Evolutionary conservation across 208 protist species (phyloP).

Genomic region (Trypanosoma theileri): DNA sequence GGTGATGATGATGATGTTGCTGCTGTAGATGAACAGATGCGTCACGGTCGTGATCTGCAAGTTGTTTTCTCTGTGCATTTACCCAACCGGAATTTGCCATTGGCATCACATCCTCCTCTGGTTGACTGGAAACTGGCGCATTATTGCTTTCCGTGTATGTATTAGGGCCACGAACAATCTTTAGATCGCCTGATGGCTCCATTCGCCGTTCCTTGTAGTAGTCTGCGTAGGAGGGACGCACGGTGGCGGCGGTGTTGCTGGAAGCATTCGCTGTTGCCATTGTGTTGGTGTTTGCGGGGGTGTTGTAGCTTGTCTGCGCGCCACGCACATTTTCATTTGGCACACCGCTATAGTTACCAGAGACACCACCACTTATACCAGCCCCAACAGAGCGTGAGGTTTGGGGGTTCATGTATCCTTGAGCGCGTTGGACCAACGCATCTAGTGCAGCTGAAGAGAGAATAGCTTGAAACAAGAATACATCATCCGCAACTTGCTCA

Average conservation of each 20-base stretch:
- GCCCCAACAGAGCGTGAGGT: conserved; percentile 13
- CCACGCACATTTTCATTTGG: conserved; percentile 20
- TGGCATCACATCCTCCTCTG: conserved; percentile 23
- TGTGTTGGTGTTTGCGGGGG: conserved; percentile 4
- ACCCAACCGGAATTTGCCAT: conserved; percentile 16
- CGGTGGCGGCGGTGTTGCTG: conserved; percentile 7
- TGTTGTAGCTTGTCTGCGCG: conserved; percentile 13
- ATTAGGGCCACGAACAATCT: conserved; percentile 6
- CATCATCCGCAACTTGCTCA: conserved; percentile 25
- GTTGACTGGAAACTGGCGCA: not conserved
- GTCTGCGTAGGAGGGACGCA: conserved; percentile 20
- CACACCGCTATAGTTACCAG: conserved; percentile 22
- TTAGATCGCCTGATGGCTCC: conserved; percentile 10
- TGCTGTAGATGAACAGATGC: conserved; percentile 19
- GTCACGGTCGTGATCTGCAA: conserved; percentile 20
- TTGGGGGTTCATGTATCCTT: conserved; percentile 35
- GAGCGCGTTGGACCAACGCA: conserved; percentile 39
- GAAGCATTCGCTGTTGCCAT: conserved; percentile 6
- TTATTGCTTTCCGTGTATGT: conserved; percentile 14
- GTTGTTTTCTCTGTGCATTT: conserved; percentile 15
- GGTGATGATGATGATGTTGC: conserved; percentile 42
- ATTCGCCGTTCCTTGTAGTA: conserved; percentile 24
- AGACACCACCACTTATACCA: conserved; percentile 20
- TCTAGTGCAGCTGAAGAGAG: conserved; percentile 42
- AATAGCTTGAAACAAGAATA: conserved; percentile 48